Conservation (phyloP, 768 basidiomycete genomes). For the Austroboletus eburneus region DNA sequence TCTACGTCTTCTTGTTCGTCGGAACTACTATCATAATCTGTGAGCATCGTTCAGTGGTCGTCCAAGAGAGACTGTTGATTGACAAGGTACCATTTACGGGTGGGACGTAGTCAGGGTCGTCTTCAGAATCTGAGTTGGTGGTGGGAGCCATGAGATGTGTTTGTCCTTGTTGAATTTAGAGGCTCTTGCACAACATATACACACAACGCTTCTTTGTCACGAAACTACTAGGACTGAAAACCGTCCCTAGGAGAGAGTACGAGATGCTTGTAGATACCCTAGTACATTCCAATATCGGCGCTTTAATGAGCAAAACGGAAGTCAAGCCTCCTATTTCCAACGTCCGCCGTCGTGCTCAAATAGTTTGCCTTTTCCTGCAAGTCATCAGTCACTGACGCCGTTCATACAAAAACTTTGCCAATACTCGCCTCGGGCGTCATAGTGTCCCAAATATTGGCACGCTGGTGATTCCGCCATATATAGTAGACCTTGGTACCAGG, state of each 20-base stretch:
- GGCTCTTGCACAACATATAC: conserved; percentile 14
- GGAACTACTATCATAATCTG: conserved; percentile 31
- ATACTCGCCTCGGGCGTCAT: conserved; percentile 45
- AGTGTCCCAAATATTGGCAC: conserved; percentile 51
- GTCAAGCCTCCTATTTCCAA: neutral
- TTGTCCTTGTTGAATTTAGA: conserved; percentile 27
- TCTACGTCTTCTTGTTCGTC: conserved; percentile 37
- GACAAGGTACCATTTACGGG: conserved; percentile 34
- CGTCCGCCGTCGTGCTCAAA: neutral
- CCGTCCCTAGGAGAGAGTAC: no score
- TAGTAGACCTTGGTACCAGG: conserved; percentile 53
- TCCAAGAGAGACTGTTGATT: neutral
- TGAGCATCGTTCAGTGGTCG: neutral
- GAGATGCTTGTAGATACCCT: no score
- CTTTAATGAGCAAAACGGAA: neutral
- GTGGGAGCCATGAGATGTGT: conserved; percentile 18
- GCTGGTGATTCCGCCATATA: conserved; percentile 53
- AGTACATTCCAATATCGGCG: no score
- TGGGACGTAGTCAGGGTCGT: conserved; percentile 62
- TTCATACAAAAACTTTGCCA: no score
- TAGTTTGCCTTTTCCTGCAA: conserved; percentile 49
- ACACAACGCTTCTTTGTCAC: no score
- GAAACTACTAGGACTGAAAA: no score
- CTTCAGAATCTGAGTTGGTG: conserved; percentile 56
- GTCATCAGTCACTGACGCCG: no score